These are phyloP conservation scores for Backusella tuberculispora DNA, from an alignment of 192 early-diverging fungal genomes.

Conservation along the genomic window DNA sequence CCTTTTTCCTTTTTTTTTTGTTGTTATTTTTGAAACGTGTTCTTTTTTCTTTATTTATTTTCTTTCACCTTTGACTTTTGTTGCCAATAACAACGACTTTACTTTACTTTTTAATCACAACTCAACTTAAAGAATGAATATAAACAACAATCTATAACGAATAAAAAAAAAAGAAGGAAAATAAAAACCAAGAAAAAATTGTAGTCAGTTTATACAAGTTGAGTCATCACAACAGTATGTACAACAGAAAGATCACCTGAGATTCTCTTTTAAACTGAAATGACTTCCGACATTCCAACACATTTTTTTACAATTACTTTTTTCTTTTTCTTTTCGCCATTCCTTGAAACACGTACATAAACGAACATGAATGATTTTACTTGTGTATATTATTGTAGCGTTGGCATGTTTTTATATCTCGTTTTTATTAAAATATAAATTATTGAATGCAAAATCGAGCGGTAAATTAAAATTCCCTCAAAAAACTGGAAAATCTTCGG, in stretches of 20 bases:
- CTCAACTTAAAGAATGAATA: background rate
- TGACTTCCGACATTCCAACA: background rate
- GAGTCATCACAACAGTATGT: background rate
- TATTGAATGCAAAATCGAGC: background rate
- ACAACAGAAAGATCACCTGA: background rate
- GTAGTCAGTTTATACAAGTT: background rate
- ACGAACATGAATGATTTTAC: no score
- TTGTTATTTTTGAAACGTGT: conserved; percentile 1
- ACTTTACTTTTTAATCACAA: background rate
- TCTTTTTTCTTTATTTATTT: background rate
- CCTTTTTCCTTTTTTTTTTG: background rate
- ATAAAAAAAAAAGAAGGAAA: background rate
- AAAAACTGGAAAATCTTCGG: background rate
- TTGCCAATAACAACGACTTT: background rate
- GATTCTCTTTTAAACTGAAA: background rate
- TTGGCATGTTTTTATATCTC: background rate
- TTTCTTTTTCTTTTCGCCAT: background rate
- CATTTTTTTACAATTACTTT: no score
- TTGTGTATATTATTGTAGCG: background rate
- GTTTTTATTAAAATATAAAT: no score
- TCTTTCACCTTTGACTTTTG: background rate
- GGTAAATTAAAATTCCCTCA: background rate
- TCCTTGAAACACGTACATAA: background rate
- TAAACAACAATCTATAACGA: no score
- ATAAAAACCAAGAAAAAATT: background rate